A percentile compares a stretch with the other conserved stretches of the same genome.
Evolutionary conservation across 83 land plant species (phyloP).

Genomic region (Picea abies): DNA sequence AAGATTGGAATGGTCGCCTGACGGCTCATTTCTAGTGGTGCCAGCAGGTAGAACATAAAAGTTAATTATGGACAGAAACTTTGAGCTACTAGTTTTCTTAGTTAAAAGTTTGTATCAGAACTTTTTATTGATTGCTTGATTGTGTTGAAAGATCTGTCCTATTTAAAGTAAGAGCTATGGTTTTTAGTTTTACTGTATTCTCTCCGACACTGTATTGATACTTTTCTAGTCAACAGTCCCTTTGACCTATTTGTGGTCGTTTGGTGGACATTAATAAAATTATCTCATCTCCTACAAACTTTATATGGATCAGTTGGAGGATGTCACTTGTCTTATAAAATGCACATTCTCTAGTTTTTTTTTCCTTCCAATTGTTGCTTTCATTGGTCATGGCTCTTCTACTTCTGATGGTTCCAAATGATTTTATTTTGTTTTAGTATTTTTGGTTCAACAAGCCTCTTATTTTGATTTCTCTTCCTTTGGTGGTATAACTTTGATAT

Average conservation of each 20-base stretch:
- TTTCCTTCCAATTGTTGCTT: background rate
- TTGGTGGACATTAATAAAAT: no score
- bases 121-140: background rate
- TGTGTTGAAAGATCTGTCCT: background rate
- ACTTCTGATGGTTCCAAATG: background rate
- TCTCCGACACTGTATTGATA: no score
- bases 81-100: background rate
- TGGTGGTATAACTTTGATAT: background rate
- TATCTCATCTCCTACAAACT: no score
- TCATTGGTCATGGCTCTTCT: background rate
- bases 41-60: conserved; percentile 74
- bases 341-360: background rate
- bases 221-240: no score
- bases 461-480: background rate
- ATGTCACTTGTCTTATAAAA: no score
- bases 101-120: no score
- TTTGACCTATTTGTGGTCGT: no score
- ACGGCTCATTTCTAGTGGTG: conserved; percentile 87
- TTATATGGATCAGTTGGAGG: no score
- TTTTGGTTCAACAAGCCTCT: no score
- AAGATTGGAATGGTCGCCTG: conserved; percentile 98
- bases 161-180: no score
- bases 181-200: no score
- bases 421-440: background rate
- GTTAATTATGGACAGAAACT: background rate